Percentiles rank a stretch among this genome's conserved stretches.
These are phyloP conservation scores for Cajanus cajan DNA, from an alignment of 306 rosid genomes.

Conservation along the genomic window DNA sequence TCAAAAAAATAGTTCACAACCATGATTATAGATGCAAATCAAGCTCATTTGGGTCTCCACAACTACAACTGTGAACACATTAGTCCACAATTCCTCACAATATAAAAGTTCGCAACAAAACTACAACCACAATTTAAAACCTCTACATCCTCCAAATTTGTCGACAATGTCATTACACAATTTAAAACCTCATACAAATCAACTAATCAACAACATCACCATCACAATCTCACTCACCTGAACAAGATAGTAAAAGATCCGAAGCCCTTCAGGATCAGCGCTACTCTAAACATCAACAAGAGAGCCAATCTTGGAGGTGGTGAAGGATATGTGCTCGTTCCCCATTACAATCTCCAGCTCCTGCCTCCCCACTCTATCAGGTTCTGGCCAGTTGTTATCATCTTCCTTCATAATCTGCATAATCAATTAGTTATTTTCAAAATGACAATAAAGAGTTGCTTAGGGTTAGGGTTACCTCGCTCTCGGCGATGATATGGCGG, in stretches of 20 bases:
- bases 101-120: no score
- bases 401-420: slow-evolving; percentile 99
- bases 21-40: no score
- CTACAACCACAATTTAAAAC: no score
- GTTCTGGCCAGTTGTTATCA: slow-evolving; percentile 98
- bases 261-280: slow-evolving; percentile 99
- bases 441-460: neutral
- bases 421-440: no score
- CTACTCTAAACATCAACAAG: slow-evolving; percentile 97
- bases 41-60: no score
- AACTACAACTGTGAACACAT: no score
- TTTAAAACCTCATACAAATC: neutral
- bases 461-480: slow-evolving; percentile 60
- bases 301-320: slow-evolving; percentile 95
- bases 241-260: slow-evolving; percentile 95
- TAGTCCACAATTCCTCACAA: no score
- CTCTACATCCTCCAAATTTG: no score
- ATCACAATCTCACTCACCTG: slow-evolving; percentile 53
- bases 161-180: neutral
- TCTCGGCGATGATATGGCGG: slow-evolving; percentile 81
- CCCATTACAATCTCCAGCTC: slow-evolving; percentile 99
- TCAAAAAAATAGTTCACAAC: no score
- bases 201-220: neutral
- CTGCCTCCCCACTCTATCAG: slow-evolving; percentile 91
- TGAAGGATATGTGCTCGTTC: slow-evolving; percentile 93